Evolutionary conservation across 2,329 filamentous ascomycete genomes (phyloP), one percentile per base, ranked within the genome.

Genomic region (Exophiala mesophila): DNA sequence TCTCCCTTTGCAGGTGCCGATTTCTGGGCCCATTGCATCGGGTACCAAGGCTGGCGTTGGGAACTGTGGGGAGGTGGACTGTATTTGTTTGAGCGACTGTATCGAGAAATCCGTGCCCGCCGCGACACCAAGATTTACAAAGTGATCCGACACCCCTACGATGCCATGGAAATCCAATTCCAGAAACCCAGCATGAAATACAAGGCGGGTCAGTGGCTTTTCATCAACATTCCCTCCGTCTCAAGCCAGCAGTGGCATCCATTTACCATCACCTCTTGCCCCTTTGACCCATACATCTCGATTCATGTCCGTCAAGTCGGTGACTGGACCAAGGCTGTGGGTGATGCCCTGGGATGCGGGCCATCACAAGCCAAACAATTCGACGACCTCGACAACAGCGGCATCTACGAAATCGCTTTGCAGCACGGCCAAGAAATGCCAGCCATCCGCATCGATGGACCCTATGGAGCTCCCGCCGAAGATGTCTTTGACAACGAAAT

Each of bases 211-310:
- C 92, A 98, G 69, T 98, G 90, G 89, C 80, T 97, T 26, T 97
- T 97, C 73, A 75, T 98, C 46, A 90, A 97, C 64, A 82, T 94
- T 17, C 92, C 92, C 0, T 83, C 85, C 5, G 80, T 98, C 40
- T 95, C 88, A 52, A 78, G 75, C 57, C 82, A 88, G 60, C 88
- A 98, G 70, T 98, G 92, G 92, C 92, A 98, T 67, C 92, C 92
- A 1, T 98, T 97, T 63, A 98, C 92, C 59, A 97, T 98, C 65
- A 98, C 92, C 2, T 97, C 92, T 7, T 98, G 92, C 67, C 92
- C 92, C 4, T 92, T 88, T 60, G 92, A 98, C 58, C 85, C 87
- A 1, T 97, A 97, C 60, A 80, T 97, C 54, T 95, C 88, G 28
- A 78, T 98, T 20, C 92, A 98, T 65, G 82, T 98, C 45, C 85